Base-by-base conservation (phyloP, 306 rosid species). In the Boehmeria nivea region DNA sequence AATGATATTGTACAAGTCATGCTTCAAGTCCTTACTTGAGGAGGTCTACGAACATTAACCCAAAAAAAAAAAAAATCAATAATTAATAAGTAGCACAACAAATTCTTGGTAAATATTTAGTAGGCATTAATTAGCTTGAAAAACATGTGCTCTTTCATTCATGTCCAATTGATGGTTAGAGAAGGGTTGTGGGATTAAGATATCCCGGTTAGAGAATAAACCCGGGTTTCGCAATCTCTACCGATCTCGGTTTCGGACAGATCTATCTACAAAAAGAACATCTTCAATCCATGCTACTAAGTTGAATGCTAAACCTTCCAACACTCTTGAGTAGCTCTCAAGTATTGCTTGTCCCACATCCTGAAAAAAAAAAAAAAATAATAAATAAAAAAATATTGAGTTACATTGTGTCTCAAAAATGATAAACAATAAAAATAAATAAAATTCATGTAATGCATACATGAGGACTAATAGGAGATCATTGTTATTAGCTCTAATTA, bases 321-420 rank as follows among this genome's bases (percentile, higher is more conserved):
- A 50, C 40, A 75, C 80, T 55, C 80, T 60, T 14, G 80, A 75
- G 61, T 75, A 75, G 72, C 80, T 75, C 76, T 75, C 80, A 15
- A 75, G 28, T 5, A 75, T 54, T 19, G 80, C 72, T 51, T 75
- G 74, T n/a, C 80, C 80, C 44, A 75, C 80, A 54, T 75, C 80
- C 80, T 75, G 39, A 45, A 43, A 18, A 18, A 20, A 54, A 6
- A 40, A n/a, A 40, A 8, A 40, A 8, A n/a, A n/a, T n/a, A n/a
- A n/a, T n/a, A n/a, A n/a, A n/a, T n/a, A n/a, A n/a, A n/a, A n/a
- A n/a, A n/a, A n/a, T n/a, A n/a, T n/a, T n/a, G n/a, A n/a, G n/a
- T n/a, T n/a, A n/a, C n/a, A n/a, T n/a, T n/a, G n/a, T n/a, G n/a
- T n/a, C n/a, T n/a, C n/a, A n/a, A n/a, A n/a, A n/a, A n/a, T n/a